Percentiles rank a stretch among this genome's conserved stretches.
These are phyloP conservation scores for Fusarium clavum DNA, from an alignment of 2,329 filamentous ascomycete species.

Conservation along the genomic window DNA sequence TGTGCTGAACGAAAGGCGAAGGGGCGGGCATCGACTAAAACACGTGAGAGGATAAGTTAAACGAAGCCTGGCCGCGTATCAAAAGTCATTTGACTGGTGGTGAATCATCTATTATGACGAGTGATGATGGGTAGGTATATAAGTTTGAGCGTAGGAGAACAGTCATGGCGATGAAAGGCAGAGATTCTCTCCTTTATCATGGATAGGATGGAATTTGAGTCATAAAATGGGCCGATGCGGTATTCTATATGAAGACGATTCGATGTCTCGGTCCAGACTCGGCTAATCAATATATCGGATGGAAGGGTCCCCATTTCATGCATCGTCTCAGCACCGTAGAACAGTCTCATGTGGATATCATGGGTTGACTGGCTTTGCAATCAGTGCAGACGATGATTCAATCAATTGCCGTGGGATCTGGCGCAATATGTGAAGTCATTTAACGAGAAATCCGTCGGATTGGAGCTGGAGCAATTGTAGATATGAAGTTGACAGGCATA, in stretches of 20 bases:
- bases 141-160: background rate
- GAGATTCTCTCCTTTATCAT: background rate
- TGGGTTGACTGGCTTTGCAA: background rate
- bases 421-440: too few species aligned
- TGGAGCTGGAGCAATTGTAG: background rate
- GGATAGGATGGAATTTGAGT: background rate
- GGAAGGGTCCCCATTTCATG: constrained; percentile 35
- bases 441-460: background rate
- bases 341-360: constrained; percentile 2
- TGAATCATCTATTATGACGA: background rate
- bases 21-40: background rate
- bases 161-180: background rate
- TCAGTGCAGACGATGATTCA: background rate
- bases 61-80: background rate
- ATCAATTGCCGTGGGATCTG: too few species aligned
- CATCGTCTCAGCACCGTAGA: constrained; percentile 8
- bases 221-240: constrained; percentile 7
- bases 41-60: background rate
- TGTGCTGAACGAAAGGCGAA: background rate
- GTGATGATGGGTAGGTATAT: background rate
- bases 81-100: background rate
- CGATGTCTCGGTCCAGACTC: constrained; percentile 42
- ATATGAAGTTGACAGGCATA: background rate
- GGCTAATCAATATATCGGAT: constrained; percentile 43
- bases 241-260: constrained; percentile 28